Evolutionary conservation across 225 moss, liverwort and hornwort species (phyloP), one percentile per base, ranked within the genome.

Genomic region (Polytrichum formosum): DNA sequence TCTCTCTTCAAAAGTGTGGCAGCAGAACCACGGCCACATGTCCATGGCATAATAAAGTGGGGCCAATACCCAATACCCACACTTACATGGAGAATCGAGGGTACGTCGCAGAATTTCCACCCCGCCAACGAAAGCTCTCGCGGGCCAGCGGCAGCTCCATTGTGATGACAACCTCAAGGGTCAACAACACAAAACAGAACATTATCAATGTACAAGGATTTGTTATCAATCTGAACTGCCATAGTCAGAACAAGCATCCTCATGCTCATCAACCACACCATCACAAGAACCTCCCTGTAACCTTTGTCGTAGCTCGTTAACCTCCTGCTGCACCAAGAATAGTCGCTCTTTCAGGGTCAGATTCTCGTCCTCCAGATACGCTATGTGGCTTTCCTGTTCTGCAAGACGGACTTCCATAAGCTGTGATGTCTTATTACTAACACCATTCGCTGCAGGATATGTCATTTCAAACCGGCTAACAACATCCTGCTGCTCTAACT

Each of bases 181-280:
- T 71, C 78, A 81, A 76, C 82, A 83, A 81, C 69, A 87, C 72
- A 87, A 78, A 79, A 79, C 73, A 81, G 72, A 68, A 72, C 74
- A 76, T 13, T 67, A 84, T 84, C 83, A 87, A 83, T 68, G 71
- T 58, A 78, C 63, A 76, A 26, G 35, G 18, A 29, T 71, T 68
- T 26, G 22, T 74, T 68, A 28, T 85, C 82, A 85, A 85, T 85
- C 85, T 77, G 85, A 85, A 79, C 86, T 86, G 72, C 81, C 79
- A 81, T 81, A 79, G 83, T 89, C 85, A 89, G 89, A 89, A 86
- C 81, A 86, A 53, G 88, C 85, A 86, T 89, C 88, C 75, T 78
- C 80, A 74, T 86, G 80, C 80, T 89, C 85, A 85, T 75, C 85
- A 83, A 80, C 81, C 46, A 82, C 85, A 73, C 78, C 81, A 71